Percentiles rank a stretch among this genome's conserved stretches.
phyloP scores from a whole-genome alignment of 176 grass and related monocot genomes.

The Miscanthus lutarioriparius region DNA sequence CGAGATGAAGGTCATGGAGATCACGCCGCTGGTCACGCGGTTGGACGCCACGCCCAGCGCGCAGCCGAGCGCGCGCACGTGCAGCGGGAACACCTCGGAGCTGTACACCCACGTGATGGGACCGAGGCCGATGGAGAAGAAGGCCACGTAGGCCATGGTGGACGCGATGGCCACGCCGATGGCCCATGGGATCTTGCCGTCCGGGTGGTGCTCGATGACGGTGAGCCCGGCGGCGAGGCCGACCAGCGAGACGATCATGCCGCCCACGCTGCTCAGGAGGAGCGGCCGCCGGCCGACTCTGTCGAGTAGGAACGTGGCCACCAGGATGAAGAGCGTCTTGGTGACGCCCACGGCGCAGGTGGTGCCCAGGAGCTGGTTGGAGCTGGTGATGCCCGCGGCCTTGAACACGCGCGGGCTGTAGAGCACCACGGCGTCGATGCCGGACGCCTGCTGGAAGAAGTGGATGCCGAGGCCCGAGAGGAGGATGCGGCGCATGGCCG shows the following conservation, averaged over 20 bases:
- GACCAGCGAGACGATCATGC: slow-evolving; percentile 56
- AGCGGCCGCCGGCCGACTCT: slow-evolving; percentile 66
- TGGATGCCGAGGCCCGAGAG: slow-evolving; percentile 58
- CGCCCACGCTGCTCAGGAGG: slow-evolving; percentile 59
- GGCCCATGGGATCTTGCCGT: slow-evolving; percentile 51
- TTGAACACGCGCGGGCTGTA: slow-evolving; percentile 80
- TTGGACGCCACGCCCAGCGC: slow-evolving; percentile 61
- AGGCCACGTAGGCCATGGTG: slow-evolving; percentile 64
- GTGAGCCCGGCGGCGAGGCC: slow-evolving; percentile 59
- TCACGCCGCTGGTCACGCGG: slow-evolving; percentile 67
- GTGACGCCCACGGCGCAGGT: slow-evolving; percentile 72
- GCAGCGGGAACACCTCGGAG: slow-evolving; percentile 79
- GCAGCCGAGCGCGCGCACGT: slow-evolving; percentile 65
- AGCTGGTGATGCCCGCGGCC: slow-evolving; percentile 48
- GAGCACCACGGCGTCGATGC: slow-evolving; percentile 81
- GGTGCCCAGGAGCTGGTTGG: slow-evolving; percentile 53
- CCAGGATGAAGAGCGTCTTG: slow-evolving; percentile 83
- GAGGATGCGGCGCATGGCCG: slow-evolving; percentile 61
- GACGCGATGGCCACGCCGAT: slow-evolving; percentile 61
- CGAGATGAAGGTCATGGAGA: slow-evolving; percentile 89
- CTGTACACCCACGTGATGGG: slow-evolving; percentile 86
- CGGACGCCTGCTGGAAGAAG: slow-evolving; percentile 93
- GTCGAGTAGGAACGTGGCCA: slow-evolving; percentile 78
- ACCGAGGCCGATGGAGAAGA: slow-evolving; percentile 85
- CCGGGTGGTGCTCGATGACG: slow-evolving; percentile 32